Conservation (phyloP, 192 early-diverging fungal species). For the Phlyctochytrium arcticum region DNA sequence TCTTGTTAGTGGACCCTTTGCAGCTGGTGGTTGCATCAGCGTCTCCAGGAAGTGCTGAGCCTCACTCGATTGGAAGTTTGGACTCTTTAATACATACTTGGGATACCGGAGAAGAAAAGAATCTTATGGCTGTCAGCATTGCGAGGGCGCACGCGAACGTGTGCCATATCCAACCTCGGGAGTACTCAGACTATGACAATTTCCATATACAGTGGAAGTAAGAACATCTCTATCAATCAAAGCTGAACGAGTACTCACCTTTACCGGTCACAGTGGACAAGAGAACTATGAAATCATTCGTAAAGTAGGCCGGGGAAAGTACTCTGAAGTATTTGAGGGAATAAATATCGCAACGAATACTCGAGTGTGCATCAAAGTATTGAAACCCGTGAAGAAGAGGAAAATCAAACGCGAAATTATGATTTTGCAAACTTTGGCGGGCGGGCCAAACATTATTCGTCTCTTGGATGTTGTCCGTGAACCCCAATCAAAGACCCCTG, state of each 20-base stretch:
- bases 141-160: slow-evolving; percentile 88
- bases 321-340: slow-evolving; percentile 99
- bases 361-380: slow-evolving; percentile 96
- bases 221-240: slow-evolving; percentile 18
- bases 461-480: slow-evolving; percentile 94
- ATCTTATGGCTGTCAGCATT: slow-evolving; percentile 28
- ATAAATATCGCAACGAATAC: slow-evolving; percentile 79
- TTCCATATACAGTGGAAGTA: slow-evolving; percentile 90
- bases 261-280: slow-evolving; percentile 69
- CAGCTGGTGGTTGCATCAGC: too few species aligned
- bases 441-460: slow-evolving; percentile 89
- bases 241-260: neutral
- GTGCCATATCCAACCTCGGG: slow-evolving; percentile 71
- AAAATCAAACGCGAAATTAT: slow-evolving; percentile 99
- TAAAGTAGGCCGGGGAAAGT: slow-evolving; percentile 98
- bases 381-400: slow-evolving; percentile 99
- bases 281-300: slow-evolving; percentile 97
- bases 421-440: slow-evolving; percentile 94
- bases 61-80: too few species aligned
- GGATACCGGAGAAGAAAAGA: too few species aligned
- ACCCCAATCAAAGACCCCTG: slow-evolving; percentile 92
- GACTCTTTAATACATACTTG: too few species aligned
- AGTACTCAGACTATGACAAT: slow-evolving; percentile 98
- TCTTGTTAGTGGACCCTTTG: too few species aligned
- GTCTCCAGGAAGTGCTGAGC: too few species aligned